Base-by-base conservation (phyloP, 1,284 basidiomycete species). In the Rhodotorula sp. region DNA sequence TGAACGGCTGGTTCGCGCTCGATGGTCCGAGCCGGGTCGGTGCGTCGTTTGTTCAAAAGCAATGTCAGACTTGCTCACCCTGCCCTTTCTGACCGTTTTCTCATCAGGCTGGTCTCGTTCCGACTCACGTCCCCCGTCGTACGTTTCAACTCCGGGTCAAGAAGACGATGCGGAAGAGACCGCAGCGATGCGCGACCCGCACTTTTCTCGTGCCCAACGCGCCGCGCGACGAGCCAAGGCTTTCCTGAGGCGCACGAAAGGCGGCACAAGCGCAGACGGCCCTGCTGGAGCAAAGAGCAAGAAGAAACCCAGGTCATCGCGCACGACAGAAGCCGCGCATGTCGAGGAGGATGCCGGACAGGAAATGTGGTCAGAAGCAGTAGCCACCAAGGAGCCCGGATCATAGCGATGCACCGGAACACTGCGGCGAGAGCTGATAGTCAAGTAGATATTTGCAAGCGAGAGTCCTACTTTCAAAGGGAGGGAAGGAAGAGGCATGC, bases 1-100 rank as follows among this genome's bases (percentile, higher is more conserved):
- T 74, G 14, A 53, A 55, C 29, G 73, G 73, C 5, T 74, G 73
- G 73, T 74, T 71, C 54, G 70, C 65, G 0, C 63, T 74, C 20
- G 73, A 72, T 44, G 51, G 54, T 2, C 62, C 71, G 0, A 45
- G 55, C 0, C 14, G 14, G 1, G 51, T 68, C 10, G 66, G 63
- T 66, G n/a, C n/a, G 56, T 6, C 10, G 7, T 42, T 8, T 42
- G 7, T 42, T 42, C 37, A 42, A 18, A 1, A 3, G 4, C 29
- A 29, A 20, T 5, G 33, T 6, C 7, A 14, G 17, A 37, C 20
- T 20, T 14, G 0, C 4, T 6, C 15, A 8, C 24, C 4, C 24
- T 17, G 29, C 18, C 10, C 24, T 62, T 63, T 33, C 65, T 56
- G 14, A 8, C 26, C 4, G 2, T 22, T 18, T 14, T 8, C 10